Base-by-base conservation (phyloP, 495 filamentous ascomycete genomes). In the Rhizodiscina lignyota region DNA sequence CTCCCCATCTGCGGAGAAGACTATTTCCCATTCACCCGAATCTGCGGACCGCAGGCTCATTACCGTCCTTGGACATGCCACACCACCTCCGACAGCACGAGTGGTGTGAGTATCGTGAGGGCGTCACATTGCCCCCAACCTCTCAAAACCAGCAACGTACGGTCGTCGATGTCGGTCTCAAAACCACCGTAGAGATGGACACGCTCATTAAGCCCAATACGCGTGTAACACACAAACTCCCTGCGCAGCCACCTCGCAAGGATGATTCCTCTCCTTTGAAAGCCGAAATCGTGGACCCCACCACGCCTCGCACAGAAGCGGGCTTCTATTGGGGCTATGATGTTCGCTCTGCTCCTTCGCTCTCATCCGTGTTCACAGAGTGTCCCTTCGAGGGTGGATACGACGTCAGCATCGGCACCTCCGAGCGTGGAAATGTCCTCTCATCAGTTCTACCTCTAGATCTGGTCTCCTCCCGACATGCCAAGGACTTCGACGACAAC, bases 311-410 rank as follows among this genome's bases (percentile, higher is more conserved):
- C 21, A 67, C 72, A 20, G 68, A 79, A 33, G 64, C 49, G 0
- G 81, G 81, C 4, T 81, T 77, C 51, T 85, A 82, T 51, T 83
- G 78, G 79, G 81, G 81, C 30, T 85, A 72, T 49, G 66, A 49
- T 10, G 63, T 77, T 6, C 67, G 81, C 3, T 63, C 59, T 21
- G 69, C 71, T 13, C 36, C 51, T 1, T 68, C 65, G 0, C 56
- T 85, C 2, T 74, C 76, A 0, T 59, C 59, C 18, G 70, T 85
- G 13, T 75, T 81, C 41, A 79, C 75, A 13, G 56, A 56, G 26
- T 47, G 41, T 15, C 40, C 44, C 12, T 55, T 37, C 32, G 42
- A 50, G 13, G 46, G 42, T 20, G 57, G 57, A 11, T 61, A 61
- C 35, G 54, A 83, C 45, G 20, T 79, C 29, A 73, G 66, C 39